phyloP scores from a whole-genome alignment of 2,329 filamentous ascomycete species.

The Drechslerella dactyloides region DNA sequence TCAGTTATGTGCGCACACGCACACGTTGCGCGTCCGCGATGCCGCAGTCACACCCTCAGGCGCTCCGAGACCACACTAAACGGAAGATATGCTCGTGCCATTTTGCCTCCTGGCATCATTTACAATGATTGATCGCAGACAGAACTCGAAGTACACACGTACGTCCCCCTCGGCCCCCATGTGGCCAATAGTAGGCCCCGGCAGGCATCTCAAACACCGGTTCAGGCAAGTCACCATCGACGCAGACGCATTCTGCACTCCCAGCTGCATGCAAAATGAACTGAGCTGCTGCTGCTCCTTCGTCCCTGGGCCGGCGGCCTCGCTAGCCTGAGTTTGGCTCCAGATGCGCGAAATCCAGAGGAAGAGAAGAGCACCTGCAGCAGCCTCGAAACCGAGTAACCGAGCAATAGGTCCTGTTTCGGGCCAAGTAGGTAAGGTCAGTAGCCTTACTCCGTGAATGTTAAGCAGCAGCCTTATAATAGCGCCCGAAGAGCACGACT shows the following conservation, averaged over 20 bases:
- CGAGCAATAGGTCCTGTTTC: too few relatives aligned
- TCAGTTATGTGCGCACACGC: too few relatives aligned
- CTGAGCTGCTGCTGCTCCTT: not conserved
- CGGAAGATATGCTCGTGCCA: conserved; percentile 13
- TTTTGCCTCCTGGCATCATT: conserved; percentile 49
- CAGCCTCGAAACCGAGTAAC: not conserved
- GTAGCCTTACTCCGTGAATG: too few relatives aligned
- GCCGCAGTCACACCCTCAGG: not conserved
- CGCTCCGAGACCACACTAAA: conserved; percentile 1
- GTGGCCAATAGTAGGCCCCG: conserved; percentile 23
- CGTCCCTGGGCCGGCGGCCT: not conserved
- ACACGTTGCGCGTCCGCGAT: too few relatives aligned
- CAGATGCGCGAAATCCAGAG: not conserved
- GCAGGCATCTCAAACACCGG: conserved; percentile 21
- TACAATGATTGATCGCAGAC: too few relatives aligned
- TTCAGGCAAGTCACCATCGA: conserved; percentile 34
- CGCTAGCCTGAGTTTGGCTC: not conserved
- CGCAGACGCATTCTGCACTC: conserved; percentile 9
- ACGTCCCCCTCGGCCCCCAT: not conserved
- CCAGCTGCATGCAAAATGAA: not conserved
- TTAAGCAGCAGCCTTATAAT: too few relatives aligned
- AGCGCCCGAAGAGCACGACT: too few relatives aligned
- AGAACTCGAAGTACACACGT: conserved; percentile 7
- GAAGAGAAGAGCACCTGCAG: not conserved
- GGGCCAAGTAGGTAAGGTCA: too few relatives aligned